Conservation (phyloP, 208 protist species). For the Leishmania tarentolae region DNA sequence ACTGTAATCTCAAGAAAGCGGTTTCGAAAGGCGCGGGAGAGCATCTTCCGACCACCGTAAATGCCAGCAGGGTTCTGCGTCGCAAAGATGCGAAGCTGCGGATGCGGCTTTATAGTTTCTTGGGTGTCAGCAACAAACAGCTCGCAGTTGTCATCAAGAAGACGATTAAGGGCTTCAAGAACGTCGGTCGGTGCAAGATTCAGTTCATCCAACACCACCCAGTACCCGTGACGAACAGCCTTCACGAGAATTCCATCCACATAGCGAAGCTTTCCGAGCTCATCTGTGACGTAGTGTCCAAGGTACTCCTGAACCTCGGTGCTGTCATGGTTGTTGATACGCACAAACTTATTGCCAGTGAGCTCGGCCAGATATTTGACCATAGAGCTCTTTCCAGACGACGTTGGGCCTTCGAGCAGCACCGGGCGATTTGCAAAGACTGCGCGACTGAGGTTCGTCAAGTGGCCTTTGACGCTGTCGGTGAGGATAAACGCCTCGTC, state of each 20-base stretch:
- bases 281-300: conserved; percentile 97
- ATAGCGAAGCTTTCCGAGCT: conserved; percentile 96
- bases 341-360: conserved; percentile 98
- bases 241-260: conserved; percentile 97
- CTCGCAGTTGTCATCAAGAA: conserved; percentile 99
- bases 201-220: conserved; percentile 99
- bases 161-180: conserved; percentile 99
- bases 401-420: conserved; percentile 99
- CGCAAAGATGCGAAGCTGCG: conserved; percentile 99
- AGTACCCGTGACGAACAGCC: conserved; percentile 97
- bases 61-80: conserved; percentile 99
- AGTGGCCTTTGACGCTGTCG: conserved; percentile 90
- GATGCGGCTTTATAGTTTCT: conserved; percentile 98
- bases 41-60: conserved; percentile 97
- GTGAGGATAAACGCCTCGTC: conserved; percentile 97
- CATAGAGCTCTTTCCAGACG: conserved; percentile 99
- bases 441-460: conserved; percentile 95
- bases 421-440: conserved; percentile 96
- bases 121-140: conserved; percentile 99
- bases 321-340: conserved; percentile 99
- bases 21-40: conserved; percentile 99
- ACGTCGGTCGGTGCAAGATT: conserved; percentile 99
- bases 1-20: conserved; percentile 99
- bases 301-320: conserved; percentile 99
- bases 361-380: conserved; percentile 98